Percentiles rank a stretch among this genome's conserved stretches.
phyloP scores from a whole-genome alignment of 371 early-diverging fungal species.

The Phascolomyces articulosus region DNA sequence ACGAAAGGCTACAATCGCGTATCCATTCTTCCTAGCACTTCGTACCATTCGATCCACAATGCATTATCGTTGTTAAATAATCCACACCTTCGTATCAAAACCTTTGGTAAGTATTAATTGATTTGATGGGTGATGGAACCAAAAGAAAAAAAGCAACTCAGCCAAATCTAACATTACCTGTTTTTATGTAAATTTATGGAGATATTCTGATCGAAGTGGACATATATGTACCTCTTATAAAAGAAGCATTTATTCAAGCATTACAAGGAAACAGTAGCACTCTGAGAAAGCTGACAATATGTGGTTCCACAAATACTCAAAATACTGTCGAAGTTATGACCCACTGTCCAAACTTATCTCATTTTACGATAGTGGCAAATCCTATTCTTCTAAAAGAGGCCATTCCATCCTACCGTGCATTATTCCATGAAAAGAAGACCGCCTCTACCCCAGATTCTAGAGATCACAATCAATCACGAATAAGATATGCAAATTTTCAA shows the following conservation, averaged over 20 bases:
- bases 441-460: no score
- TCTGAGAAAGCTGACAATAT: neutral
- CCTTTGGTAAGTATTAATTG: neutral
- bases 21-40: neutral
- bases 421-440: no score
- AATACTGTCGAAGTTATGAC: neutral
- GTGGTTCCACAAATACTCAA: neutral
- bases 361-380: neutral
- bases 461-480: no score
- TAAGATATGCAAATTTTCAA: no score
- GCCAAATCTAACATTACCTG: neutral
- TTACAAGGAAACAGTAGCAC: neutral
- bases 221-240: neutral
- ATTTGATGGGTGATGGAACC: neutral
- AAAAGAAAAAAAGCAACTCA: neutral
- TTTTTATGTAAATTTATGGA: neutral
- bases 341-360: neutral
- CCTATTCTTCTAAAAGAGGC: neutral
- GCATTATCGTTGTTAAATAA: neutral
- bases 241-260: neutral
- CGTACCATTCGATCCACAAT: neutral
- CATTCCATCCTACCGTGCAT: neutral
- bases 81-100: neutral
- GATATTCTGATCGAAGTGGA: neutral
- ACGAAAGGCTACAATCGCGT: neutral